A percentile compares a stretch with the other conserved stretches of the same genome.
Conservation (phyloP, 2,329 filamentous ascomycete genomes). For the Microsporum ferrugineum region DNA sequence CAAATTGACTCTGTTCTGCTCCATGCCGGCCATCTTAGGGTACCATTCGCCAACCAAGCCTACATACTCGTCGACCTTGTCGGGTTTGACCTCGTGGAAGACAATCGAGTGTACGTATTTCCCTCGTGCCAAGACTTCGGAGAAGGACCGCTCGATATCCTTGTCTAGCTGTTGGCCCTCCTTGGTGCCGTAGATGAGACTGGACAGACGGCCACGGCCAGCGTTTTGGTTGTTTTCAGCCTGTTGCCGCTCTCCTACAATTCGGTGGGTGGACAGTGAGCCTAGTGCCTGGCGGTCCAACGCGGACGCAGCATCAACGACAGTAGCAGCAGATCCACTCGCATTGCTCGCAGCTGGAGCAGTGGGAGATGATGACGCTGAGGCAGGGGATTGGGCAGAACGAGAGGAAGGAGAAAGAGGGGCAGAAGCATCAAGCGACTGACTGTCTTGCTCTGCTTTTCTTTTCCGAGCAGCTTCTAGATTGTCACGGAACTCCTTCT, state of each 20-base stretch:
- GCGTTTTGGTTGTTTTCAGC: slow-evolving; percentile 30
- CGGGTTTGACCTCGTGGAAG: slow-evolving; percentile 88
- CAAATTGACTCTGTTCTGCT: slow-evolving; percentile 87
- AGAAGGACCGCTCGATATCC: slow-evolving; percentile 93
- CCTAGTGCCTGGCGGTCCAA: slow-evolving; percentile 41
- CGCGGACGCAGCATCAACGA: slow-evolving; percentile 32
- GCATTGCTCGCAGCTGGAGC: slow-evolving; percentile 38
- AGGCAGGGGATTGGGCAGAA: slow-evolving; percentile 26
- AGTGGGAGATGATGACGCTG: slow-evolving; percentile 30
- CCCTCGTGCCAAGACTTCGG: slow-evolving; percentile 82
- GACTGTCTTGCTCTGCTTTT: slow-evolving; percentile 76
- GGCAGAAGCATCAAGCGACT: slow-evolving; percentile 44
- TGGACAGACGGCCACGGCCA: slow-evolving; percentile 65
- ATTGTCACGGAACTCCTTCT: slow-evolving; percentile 76
- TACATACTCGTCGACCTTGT: slow-evolving; percentile 91
- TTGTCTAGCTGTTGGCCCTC: slow-evolving; percentile 89
- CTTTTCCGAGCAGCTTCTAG: slow-evolving; percentile 62
- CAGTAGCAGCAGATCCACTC: slow-evolving; percentile 24
- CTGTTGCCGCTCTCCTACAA: slow-evolving; percentile 47
- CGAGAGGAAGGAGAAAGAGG: slow-evolving; percentile 32
- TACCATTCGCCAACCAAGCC: slow-evolving; percentile 86
- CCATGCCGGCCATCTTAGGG: slow-evolving; percentile 69
- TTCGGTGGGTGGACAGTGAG: slow-evolving; percentile 47
- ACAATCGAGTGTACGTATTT: slow-evolving; percentile 99
- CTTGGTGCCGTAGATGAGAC: slow-evolving; percentile 91